Base-by-base conservation (phyloP, 2,329 filamentous ascomycete species). In the Xylaria multiplex region DNA sequence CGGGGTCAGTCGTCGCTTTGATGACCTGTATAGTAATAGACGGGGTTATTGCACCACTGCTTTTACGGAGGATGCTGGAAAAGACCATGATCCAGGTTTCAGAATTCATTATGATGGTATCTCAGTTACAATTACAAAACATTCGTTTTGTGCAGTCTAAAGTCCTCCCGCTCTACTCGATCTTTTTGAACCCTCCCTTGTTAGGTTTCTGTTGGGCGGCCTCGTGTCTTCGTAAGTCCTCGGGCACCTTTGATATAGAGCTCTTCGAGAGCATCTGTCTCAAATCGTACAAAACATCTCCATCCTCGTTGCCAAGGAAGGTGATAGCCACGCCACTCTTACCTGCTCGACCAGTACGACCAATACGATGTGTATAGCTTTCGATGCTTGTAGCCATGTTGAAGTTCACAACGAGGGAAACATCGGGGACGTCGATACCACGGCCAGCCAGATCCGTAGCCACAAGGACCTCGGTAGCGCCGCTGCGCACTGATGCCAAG, bases 271-370 rank as follows among this genome's bases (percentile, higher is more conserved):
- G 87, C 88, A 99, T 98, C 83, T 97, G 93, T 81, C 93, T 95
- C 69, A 99, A 83, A 77, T 99, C 96, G 78, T 97, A 97, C 85
- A 98, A 83, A 27, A 95, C 90, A 78, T 97, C 96, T 0, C 86
- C 77, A 81, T 99, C 96, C 81, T 98, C 96, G 72, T 88, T 91
- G 65, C 93, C 95, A 75, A 98, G 80, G 84, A 99, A 99, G 0
- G 96, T 99, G 69, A 99, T 96, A 2, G 96, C 92, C 57, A 97
- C 90, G 90, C 96, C 96, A 72, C 88, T 94, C 87, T 98, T 98
- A 68, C 96, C 96, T 2, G 96, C 96, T 89, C 96, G 91, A 85
- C 96, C 96, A 1, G 96, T 99, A 82, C 96, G 91, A 79, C 96
- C 96, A 75, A 99, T 91, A 82, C 96, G 90, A 84, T 99, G 96